Conservation (phyloP, 257 asterid species). For the Capsicum pubescens region DNA sequence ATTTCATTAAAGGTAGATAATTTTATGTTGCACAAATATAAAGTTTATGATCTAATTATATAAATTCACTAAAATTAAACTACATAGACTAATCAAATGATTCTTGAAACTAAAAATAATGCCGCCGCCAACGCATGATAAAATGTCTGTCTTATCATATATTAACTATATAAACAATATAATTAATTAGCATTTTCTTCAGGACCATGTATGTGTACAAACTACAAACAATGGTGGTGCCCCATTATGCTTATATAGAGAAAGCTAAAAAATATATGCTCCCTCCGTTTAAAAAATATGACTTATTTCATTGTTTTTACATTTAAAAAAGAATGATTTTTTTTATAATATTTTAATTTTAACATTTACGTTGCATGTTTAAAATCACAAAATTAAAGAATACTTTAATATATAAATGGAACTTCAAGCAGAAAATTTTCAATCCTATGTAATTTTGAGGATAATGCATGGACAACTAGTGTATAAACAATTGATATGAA, state of each 20-base stretch:
- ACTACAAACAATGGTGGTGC: slow-evolving; percentile 17
- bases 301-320: too few relatives aligned
- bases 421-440: not conserved
- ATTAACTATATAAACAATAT: not conserved
- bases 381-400: too few relatives aligned
- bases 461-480: slow-evolving; percentile 15
- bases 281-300: too few relatives aligned
- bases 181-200: not conserved
- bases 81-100: not conserved
- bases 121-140: slow-evolving; percentile 38
- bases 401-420: too few relatives aligned
- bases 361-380: too few relatives aligned
- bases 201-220: slow-evolving; percentile 5
- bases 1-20: not conserved
- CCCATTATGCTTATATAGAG: not conserved
- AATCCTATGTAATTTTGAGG: not conserved
- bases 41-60: not conserved
- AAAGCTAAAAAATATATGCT: too few relatives aligned
- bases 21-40: not conserved
- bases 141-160: slow-evolving; percentile 5
- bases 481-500: not conserved
- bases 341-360: too few relatives aligned
- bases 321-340: too few relatives aligned
- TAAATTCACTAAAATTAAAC: not conserved
- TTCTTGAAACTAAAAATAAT: not conserved